Conservation (phyloP, 225 moss, liverwort and hornwort species). For the Physcomitrellopsis africana region DNA sequence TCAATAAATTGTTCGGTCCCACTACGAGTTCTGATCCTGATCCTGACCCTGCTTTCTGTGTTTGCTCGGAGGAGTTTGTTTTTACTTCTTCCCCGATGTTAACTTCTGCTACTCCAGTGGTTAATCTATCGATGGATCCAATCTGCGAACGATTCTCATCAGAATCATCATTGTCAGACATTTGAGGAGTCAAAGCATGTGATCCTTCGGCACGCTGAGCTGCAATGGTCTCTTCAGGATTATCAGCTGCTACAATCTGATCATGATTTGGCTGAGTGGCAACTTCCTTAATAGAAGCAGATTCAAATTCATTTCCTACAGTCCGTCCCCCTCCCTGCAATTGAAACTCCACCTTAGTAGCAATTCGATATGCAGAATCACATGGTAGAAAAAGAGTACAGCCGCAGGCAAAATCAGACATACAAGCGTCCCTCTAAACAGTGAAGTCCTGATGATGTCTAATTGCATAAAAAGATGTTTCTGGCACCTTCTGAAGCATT, state of each 20-base stretch:
- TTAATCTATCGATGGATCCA: conserved; percentile 34
- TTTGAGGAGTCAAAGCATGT: conserved; percentile 34
- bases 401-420: neutral
- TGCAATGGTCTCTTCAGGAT: conserved; percentile 32
- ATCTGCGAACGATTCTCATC: conserved; percentile 45
- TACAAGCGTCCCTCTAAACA: neutral
- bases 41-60: conserved; percentile 29
- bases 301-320: conserved; percentile 53
- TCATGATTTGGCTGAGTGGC: conserved; percentile 42
- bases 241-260: conserved; percentile 43
- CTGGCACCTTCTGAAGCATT: neutral
- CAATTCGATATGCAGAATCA: conserved; percentile 24
- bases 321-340: conserved; percentile 63
- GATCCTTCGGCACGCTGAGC: conserved; percentile 42
- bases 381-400: neutral
- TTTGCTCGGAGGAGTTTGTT: conserved; percentile 14
- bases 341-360: conserved; percentile 3
- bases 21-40: conserved; percentile 29
- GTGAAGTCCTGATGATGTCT: neutral
- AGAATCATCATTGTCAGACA: conserved; percentile 36
- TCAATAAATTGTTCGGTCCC: conserved; percentile 23
- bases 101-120: conserved; percentile 48
- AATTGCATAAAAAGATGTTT: neutral
- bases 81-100: conserved; percentile 43
- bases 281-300: conserved; percentile 43